Evolutionary conservation across 2,329 filamentous ascomycete species (phyloP).

Genomic region (Pyricularia sp.): DNA sequence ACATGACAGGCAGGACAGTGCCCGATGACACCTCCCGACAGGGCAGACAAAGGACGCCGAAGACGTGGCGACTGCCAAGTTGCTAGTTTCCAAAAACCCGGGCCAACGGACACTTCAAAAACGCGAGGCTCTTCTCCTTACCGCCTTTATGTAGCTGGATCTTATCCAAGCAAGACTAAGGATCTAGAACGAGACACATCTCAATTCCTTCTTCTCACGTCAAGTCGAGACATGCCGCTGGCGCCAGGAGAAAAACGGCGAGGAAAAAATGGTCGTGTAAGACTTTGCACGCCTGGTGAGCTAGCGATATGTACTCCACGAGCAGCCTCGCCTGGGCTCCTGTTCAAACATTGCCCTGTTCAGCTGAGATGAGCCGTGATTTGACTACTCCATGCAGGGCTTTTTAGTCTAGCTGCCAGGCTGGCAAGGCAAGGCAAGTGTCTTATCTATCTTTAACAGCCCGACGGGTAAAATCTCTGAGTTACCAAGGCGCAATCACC

Average conservation of each 20-base stretch:
- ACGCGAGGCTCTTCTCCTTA: not conserved
- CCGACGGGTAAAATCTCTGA: not conserved
- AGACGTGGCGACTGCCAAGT: not conserved
- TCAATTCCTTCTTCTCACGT: not conserved
- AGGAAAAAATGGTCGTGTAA: not conserved
- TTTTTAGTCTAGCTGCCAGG: not conserved
- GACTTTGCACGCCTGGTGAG: not conserved
- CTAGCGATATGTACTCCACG: not conserved
- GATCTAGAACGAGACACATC: not conserved
- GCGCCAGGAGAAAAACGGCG: not conserved
- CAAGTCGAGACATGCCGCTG: not conserved
- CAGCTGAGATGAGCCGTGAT: not conserved
- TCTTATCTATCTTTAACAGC: not conserved
- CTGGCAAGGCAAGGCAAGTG: not conserved
- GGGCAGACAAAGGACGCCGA: not conserved
- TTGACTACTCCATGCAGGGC: not conserved
- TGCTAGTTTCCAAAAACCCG: not conserved
- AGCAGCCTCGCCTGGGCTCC: not conserved
- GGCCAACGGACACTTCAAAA: not conserved
- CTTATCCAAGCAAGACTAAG: not conserved
- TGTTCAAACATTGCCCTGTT: not conserved
- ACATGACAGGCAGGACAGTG: not conserved
- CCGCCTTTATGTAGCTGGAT: not conserved
- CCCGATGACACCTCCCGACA: not conserved
- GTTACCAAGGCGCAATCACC: not conserved